Conservation (phyloP, 179 eudicot species). For the Pouteria campechiana region DNA sequence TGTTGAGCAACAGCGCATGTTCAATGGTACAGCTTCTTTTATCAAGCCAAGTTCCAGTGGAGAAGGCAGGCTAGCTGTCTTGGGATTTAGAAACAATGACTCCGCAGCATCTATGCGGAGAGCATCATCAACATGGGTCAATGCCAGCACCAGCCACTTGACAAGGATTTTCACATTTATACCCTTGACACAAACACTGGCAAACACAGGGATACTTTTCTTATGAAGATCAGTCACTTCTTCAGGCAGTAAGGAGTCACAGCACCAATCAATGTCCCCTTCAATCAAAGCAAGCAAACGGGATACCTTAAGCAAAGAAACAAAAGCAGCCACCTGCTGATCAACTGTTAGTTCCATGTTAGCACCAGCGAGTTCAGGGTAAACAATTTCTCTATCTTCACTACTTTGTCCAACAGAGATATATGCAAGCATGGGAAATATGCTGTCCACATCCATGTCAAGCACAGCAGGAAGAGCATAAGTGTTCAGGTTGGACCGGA, state of each 20-base stretch:
- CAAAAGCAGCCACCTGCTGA: slow-evolving; percentile 76
- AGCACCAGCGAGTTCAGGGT: slow-evolving; percentile 26
- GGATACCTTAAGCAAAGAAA: slow-evolving; percentile 83
- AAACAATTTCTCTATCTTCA: slow-evolving; percentile 25
- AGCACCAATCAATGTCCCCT: slow-evolving; percentile 79
- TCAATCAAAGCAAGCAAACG: slow-evolving; percentile 85
- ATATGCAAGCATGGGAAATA: slow-evolving; percentile 72
- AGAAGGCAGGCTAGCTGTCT: slow-evolving; percentile 88
- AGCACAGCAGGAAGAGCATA: slow-evolving; percentile 82
- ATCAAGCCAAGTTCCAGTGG: slow-evolving; percentile 69
- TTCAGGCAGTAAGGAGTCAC: slow-evolving; percentile 10
- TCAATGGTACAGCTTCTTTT: slow-evolving; percentile 77
- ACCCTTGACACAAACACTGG: slow-evolving; percentile 57
- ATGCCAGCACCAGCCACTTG: slow-evolving; percentile 71
- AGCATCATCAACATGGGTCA: slow-evolving; percentile 86
- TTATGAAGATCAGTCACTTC: slow-evolving; percentile 12
- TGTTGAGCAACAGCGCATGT: slow-evolving; percentile 93
- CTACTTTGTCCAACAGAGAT: slow-evolving; percentile 37
- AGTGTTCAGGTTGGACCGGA: slow-evolving; percentile 83
- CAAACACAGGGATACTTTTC: slow-evolving; percentile 21
- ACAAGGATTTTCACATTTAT: slow-evolving; percentile 53
- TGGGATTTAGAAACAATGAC: slow-evolving; percentile 80
- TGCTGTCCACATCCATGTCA: slow-evolving; percentile 77
- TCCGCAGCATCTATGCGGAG: slow-evolving; percentile 97
- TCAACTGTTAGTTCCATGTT: slow-evolving; percentile 39